Evolutionary conservation across 2,329 filamentous ascomycete species (phyloP).

Genomic region (Paradendryphiella salina): DNA sequence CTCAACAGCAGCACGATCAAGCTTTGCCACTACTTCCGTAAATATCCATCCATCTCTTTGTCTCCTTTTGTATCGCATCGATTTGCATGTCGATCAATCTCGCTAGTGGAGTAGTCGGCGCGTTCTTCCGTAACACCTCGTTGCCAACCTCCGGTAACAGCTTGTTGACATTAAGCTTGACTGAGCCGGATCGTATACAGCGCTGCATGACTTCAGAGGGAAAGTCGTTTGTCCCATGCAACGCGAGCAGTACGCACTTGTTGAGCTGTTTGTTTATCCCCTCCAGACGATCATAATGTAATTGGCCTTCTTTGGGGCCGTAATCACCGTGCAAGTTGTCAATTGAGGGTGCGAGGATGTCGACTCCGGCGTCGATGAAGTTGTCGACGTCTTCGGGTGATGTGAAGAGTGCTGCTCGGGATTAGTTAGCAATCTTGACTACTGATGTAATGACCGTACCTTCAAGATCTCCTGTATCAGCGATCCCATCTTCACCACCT

Average conservation of each 20-base stretch:
- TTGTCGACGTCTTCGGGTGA: slow-evolving; percentile 69
- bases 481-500: slow-evolving; percentile 73
- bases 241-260: slow-evolving; percentile 54
- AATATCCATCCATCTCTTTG: slow-evolving; percentile 56
- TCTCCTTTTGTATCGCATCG: slow-evolving; percentile 48
- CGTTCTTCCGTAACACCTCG: slow-evolving; percentile 48
- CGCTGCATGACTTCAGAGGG: slow-evolving; percentile 53
- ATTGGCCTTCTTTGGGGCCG: slow-evolving; percentile 49
- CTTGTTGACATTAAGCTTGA: slow-evolving; percentile 64
- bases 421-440: slow-evolving; percentile 1
- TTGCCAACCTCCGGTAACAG: slow-evolving; percentile 54
- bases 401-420: slow-evolving; percentile 56
- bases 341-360: slow-evolving; percentile 73
- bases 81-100: slow-evolving; percentile 54
- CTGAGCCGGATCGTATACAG: slow-evolving; percentile 58
- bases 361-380: slow-evolving; percentile 70
- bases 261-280: slow-evolving; percentile 39
- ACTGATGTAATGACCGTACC: slow-evolving; percentile 37
- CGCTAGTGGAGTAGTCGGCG: slow-evolving; percentile 35
- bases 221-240: slow-evolving; percentile 63
- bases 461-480: slow-evolving; percentile 65
- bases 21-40: slow-evolving; percentile 53
- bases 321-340: slow-evolving; percentile 77
- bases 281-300: slow-evolving; percentile 40
- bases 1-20: slow-evolving; percentile 8